Evolutionary conservation across 1,284 basidiomycete genomes (phyloP).

Genomic region (Phellinidium pouzarii): DNA sequence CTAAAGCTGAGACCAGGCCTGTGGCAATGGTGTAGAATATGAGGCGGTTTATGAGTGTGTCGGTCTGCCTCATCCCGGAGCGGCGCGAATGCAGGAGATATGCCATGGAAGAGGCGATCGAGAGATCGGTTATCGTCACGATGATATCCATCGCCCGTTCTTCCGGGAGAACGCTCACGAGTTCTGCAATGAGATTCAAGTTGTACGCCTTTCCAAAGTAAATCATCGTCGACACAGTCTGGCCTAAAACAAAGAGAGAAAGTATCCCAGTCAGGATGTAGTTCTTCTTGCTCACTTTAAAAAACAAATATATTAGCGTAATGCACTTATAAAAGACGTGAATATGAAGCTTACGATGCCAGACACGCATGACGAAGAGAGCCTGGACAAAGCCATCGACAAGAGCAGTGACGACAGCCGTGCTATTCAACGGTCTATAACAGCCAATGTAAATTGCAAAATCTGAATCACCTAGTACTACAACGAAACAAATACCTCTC

Average conservation of each 20-base stretch:
- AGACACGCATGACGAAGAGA: neutral
- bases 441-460: neutral
- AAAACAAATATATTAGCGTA: neutral
- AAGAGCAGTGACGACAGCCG: neutral
- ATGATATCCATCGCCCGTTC: neutral
- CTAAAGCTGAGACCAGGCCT: neutral
- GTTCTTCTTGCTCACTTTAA: conserved; percentile 7
- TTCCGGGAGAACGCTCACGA: neutral
- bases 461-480: neutral
- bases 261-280: neutral
- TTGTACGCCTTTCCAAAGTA: neutral
- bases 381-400: neutral
- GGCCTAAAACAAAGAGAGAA: neutral
- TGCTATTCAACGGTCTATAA: neutral
- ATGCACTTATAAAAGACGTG: neutral
- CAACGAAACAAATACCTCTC: neutral
- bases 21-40: conserved; percentile 6
- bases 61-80: conserved; percentile 6
- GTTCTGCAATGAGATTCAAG: neutral
- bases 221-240: neutral
- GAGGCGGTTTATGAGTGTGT: conserved; percentile 3
- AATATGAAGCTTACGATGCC: neutral
- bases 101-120: neutral
- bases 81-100: neutral
- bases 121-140: neutral